Evolutionary conservation across 495 filamentous ascomycete genomes (phyloP), one percentile per base, ranked within the genome.

Genomic region (Parathielavia hyrcaniae): DNA sequence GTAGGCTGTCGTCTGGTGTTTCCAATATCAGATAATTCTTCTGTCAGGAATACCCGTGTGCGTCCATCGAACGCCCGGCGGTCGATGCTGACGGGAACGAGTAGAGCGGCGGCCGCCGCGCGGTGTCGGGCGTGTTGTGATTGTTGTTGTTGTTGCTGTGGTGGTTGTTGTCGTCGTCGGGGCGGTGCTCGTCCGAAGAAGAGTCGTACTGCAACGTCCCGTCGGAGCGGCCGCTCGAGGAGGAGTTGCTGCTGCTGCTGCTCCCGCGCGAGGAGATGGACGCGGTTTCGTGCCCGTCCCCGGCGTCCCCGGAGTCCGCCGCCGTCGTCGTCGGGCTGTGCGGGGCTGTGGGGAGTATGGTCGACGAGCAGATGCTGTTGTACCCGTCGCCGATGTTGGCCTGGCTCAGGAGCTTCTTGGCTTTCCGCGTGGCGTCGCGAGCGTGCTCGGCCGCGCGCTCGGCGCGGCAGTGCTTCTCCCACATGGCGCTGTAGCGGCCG

Each of bases 381-480:
- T 68, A 71, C 22, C 68, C 69, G 54, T 66, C 63, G 60, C 62
- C 62, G 19, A 77, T 67, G 47, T 77, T 75, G 7, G 75, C 75
- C 52, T 72, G 71, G 50, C 74, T 68, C 55, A 81, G 57, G 10
- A 84, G 72, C 69, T 78, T 73, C 58, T 81, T 76, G 12, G 81
- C 82, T 53, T 77, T 71, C 78, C 81, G 68, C 79, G 77, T 73
- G 57, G 77, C 69, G 67, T 75, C 63, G 67, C 77, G 77, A 47
- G 84, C 90, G 69, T 91, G 83, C 58, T 87, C 86, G 1, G 86
- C 85, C 1, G 90, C 92, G 57, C 82, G 80, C 71, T 96, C 90
- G 12, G 91, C 93, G 12, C 86, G 83, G 61, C 92, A 90, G 67
- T 98, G 93, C 71, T 95, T 95, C 67, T 84, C 82, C 93, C 93